Conservation (phyloP, 2,329 filamentous ascomycete genomes). For the Phialophora verrucosa region DNA sequence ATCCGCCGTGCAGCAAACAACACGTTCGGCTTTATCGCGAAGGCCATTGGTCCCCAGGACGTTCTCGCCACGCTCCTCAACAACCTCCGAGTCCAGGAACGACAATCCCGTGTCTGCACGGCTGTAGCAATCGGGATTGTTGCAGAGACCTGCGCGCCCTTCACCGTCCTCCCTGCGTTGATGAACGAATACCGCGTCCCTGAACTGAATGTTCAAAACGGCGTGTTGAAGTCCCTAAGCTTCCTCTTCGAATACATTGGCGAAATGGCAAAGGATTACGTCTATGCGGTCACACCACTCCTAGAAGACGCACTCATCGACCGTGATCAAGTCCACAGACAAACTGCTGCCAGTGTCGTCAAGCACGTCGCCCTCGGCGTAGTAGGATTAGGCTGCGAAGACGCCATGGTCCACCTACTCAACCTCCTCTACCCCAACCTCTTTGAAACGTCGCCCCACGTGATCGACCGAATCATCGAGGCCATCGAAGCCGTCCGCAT, state of each 20-base stretch:
- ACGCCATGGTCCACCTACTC: slow-evolving; percentile 96
- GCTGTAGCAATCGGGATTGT: slow-evolving; percentile 98
- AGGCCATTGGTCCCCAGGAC: slow-evolving; percentile 97
- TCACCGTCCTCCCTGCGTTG: slow-evolving; percentile 95
- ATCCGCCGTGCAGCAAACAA: slow-evolving; percentile 98
- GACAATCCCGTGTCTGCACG: slow-evolving; percentile 97
- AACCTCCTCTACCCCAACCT: slow-evolving; percentile 96
- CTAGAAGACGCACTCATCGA: slow-evolving; percentile 97
- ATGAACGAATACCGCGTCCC: slow-evolving; percentile 99
- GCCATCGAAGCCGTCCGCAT: slow-evolving; percentile 95
- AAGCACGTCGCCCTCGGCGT: slow-evolving; percentile 98
- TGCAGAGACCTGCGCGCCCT: slow-evolving; percentile 95
- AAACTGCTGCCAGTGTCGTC: slow-evolving; percentile 94
- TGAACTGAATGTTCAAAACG: slow-evolving; percentile 98
- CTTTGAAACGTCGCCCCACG: slow-evolving; percentile 96
- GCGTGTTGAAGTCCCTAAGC: slow-evolving; percentile 93
- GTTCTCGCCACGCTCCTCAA: slow-evolving; percentile 94
- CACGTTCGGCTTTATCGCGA: slow-evolving; percentile 99
- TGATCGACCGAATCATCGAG: slow-evolving; percentile 97
- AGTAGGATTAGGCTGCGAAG: slow-evolving; percentile 96
- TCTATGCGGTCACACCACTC: slow-evolving; percentile 94
- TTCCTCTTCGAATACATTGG: slow-evolving; percentile 99
- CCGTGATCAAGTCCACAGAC: slow-evolving; percentile 94
- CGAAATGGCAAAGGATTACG: slow-evolving; percentile 99
- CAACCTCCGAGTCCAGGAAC: slow-evolving; percentile 95